Conservation (phyloP, 2,329 filamentous ascomycete species). For the Berkeleyomyces basicola region DNA sequence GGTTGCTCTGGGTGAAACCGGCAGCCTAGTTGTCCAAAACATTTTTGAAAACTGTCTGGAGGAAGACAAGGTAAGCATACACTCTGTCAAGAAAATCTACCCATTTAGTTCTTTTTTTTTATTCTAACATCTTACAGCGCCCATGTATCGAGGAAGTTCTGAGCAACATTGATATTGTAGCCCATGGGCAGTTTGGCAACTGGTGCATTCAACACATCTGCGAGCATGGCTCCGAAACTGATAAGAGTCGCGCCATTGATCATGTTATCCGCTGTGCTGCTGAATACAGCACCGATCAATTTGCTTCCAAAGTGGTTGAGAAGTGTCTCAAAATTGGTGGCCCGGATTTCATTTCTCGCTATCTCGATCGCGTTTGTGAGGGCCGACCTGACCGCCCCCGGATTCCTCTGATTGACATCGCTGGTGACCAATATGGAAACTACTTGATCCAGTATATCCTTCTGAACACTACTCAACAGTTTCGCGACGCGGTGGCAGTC, state of each 20-base stretch:
- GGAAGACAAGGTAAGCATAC: slow-evolving; percentile 68
- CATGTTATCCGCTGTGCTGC: slow-evolving; percentile 87
- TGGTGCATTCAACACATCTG: slow-evolving; percentile 99
- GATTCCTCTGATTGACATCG: slow-evolving; percentile 94
- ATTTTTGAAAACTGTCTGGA: slow-evolving; percentile 99
- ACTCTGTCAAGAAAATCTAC: background rate
- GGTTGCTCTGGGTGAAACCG: slow-evolving; percentile 90
- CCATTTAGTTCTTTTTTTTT: background rate
- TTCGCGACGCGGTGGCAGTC: slow-evolving; percentile 79
- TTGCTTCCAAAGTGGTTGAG: slow-evolving; percentile 96
- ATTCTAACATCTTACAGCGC: slow-evolving; percentile 39
- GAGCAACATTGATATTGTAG: slow-evolving; percentile 85
- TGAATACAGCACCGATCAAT: slow-evolving; percentile 98
- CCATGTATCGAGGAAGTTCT: slow-evolving; percentile 96
- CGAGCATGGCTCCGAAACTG: slow-evolving; percentile 80
- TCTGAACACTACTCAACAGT: slow-evolving; percentile 70
- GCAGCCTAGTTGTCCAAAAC: slow-evolving; percentile 95
- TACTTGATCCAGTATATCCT: slow-evolving; percentile 97
- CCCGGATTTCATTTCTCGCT: slow-evolving; percentile 75
- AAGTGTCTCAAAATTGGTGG: slow-evolving; percentile 97
- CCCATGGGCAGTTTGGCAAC: slow-evolving; percentile 95
- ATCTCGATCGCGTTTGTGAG: slow-evolving; percentile 86
- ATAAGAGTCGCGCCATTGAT: slow-evolving; percentile 85
- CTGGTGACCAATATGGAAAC: slow-evolving; percentile 96
- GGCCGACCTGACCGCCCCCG: slow-evolving; percentile 79